Evolutionary conservation across 345 rosid species (phyloP), one percentile per base, ranked within the genome.

Genomic region (Physaria fendleri): DNA sequence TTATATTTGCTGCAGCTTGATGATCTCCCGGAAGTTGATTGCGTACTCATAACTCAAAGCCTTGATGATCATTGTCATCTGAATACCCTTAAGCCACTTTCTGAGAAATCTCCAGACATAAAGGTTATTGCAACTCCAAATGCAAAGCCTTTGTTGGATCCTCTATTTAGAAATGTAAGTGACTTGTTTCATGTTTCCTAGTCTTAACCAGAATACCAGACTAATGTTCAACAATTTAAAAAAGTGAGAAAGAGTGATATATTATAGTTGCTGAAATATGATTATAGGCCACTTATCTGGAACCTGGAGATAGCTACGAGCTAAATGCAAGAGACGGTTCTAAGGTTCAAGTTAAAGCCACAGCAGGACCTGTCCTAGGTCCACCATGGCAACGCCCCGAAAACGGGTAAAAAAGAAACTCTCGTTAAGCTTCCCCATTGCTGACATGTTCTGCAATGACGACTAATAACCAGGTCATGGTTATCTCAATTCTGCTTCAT

Each of bases 381-480:
- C 98, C 93, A 73, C 98, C 96, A 21, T 92, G 98, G 98, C 95
- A 92, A 76, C 87, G 87, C 16, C 98, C 96, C 32, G 98, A 88
- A 77, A 92, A 85, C 29, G 98, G 96, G 87, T 88, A 79, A 60
- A n/a, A 21, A 33, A 4, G 10, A 12, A 16, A 30, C 40, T 54
- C 42, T 21, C 37, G 35, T 45, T 30, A 61, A 42, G 4, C 48
- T 45, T 39, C 16, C 37, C 29, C 4, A 2, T 10, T 16, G 20
- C 44, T 11, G 22, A 39, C 8, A 14, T 8, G n/a, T 29, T 47
- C 24, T 35, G 41, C 16, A 10, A 21, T 57, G 47, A 28, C 11
- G 11, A 1, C 7, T 57, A n/a, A 28, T 52, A 12, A 30, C 29
- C 6, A 35, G 1, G 29, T 18, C 9, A 10, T 42, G 17, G 2